Evolutionary conservation across 345 rosid genomes (phyloP).

Genomic region (Laguncularia racemosa): DNA sequence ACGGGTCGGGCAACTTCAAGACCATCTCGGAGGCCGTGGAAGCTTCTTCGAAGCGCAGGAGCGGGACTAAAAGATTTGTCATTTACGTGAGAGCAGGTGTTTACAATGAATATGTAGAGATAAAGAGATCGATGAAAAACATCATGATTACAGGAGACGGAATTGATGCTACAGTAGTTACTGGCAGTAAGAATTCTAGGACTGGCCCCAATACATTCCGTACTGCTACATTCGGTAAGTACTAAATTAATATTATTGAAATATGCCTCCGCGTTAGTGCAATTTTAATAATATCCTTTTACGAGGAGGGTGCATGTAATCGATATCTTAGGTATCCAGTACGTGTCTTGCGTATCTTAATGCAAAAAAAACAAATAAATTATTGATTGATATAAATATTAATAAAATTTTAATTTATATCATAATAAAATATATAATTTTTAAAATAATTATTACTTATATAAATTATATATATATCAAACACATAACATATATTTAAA

Average conservation of each 20-base stretch:
- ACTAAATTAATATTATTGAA: neutral
- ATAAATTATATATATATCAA: too few species aligned
- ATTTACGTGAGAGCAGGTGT: conserved; percentile 71
- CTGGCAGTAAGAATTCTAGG: conserved; percentile 39
- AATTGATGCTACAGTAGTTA: conserved; percentile 58
- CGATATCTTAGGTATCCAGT: too few species aligned
- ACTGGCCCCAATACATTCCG: conserved; percentile 66
- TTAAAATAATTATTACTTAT: too few species aligned
- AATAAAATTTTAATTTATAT: too few species aligned
- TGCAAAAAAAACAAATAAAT: too few species aligned
- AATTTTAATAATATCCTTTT: too few species aligned
- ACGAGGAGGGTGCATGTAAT: too few species aligned
- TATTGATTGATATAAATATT: too few species aligned
- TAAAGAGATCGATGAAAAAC: conserved; percentile 46
- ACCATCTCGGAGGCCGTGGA: conserved; percentile 59
- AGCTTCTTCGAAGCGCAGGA: conserved; percentile 25
- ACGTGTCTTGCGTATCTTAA: too few species aligned
- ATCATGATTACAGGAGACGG: conserved; percentile 84
- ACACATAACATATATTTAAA: too few species aligned
- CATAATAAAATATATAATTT: too few species aligned
- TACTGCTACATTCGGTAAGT: conserved; percentile 83
- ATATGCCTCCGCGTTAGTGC: too few species aligned
- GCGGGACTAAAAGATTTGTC: conserved; percentile 37
- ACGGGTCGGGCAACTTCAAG: conserved; percentile 66
- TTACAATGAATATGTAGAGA: conserved; percentile 55